A percentile compares a stretch with the other conserved stretches of the same genome.
Conservation (phyloP, 192 early-diverging fungal genomes). For the Lobulomyces angularis region DNA sequence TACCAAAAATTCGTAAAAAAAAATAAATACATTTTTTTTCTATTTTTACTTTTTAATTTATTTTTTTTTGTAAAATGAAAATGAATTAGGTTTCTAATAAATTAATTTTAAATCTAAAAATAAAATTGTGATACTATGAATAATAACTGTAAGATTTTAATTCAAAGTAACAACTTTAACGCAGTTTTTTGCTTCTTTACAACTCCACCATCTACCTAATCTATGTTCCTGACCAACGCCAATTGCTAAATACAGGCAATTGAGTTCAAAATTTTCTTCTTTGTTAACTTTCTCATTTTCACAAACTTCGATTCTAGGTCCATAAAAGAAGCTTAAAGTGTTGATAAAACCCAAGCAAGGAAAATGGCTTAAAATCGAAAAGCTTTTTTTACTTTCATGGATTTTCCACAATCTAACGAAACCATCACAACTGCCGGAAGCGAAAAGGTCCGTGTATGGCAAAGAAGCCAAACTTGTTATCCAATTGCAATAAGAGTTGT, state of each 20-base stretch:
- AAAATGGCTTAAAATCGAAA: conserved; percentile 46
- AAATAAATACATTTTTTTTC: no score
- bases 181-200: conserved; percentile 64
- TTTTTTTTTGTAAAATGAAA: no score
- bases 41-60: no score
- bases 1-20: no score
- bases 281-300: background rate
- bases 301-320: conserved; percentile 10
- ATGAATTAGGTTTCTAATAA: no score
- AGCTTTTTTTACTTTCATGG: conserved; percentile 46
- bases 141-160: background rate
- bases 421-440: conserved; percentile 78
- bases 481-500: conserved; percentile 48
- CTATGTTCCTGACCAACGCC: conserved; percentile 82
- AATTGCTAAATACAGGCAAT: conserved; percentile 40
- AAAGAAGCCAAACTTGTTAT: conserved; percentile 78
- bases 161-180: conserved; percentile 56
- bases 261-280: background rate
- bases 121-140: background rate
- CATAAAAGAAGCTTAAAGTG: conserved; percentile 36
- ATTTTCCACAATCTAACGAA: conserved; percentile 80
- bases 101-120: no score
- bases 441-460: conserved; percentile 80
- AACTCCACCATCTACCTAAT: conserved; percentile 78
- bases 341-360: conserved; percentile 55